Percentiles rank a stretch among this genome's conserved stretches.
Conservation (phyloP, 2,329 filamentous ascomycete genomes). For the Talaromyces amestolkiae region DNA sequence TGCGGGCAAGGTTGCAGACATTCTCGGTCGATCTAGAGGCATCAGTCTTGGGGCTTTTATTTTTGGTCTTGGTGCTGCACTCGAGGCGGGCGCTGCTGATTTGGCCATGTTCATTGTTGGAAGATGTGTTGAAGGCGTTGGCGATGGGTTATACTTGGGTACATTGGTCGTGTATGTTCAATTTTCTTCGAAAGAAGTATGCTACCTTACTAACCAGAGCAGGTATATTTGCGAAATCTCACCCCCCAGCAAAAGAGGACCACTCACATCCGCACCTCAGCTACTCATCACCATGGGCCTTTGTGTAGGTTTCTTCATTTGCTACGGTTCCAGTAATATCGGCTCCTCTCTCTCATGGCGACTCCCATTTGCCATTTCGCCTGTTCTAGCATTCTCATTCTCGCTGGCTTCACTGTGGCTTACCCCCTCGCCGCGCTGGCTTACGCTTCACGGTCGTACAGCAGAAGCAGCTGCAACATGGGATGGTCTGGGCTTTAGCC, state of each 20-base stretch:
- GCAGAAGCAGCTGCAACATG: conserved; percentile 47
- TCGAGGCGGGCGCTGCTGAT: conserved; percentile 51
- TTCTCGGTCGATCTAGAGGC: conserved; percentile 50
- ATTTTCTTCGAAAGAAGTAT: background rate
- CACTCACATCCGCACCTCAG: conserved; percentile 54
- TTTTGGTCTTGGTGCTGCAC: conserved; percentile 53
- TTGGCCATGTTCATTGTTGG: conserved; percentile 57
- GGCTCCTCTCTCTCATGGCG: conserved; percentile 55
- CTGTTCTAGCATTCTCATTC: conserved; percentile 37
- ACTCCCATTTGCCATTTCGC: conserved; percentile 54
- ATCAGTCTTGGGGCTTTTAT: conserved; percentile 53
- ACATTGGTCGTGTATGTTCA: conserved; percentile 50
- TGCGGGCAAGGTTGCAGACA: conserved; percentile 54
- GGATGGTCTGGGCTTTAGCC: conserved; percentile 44
- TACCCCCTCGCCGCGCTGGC: conserved; percentile 59
- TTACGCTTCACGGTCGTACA: conserved; percentile 49
- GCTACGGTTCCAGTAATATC: conserved; percentile 55
- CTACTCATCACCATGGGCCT: conserved; percentile 53
- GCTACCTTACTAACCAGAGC: background rate
- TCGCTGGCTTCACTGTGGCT: conserved; percentile 44
- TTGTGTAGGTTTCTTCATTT: conserved; percentile 58
- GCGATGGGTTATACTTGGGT: conserved; percentile 59
- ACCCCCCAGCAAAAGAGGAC: conserved; percentile 50
- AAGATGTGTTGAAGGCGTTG: conserved; percentile 56
- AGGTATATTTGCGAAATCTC: conserved; percentile 60